phyloP scores from a whole-genome alignment of 1,139 yeast species.

The Groenewaldozyma sp. region DNA sequence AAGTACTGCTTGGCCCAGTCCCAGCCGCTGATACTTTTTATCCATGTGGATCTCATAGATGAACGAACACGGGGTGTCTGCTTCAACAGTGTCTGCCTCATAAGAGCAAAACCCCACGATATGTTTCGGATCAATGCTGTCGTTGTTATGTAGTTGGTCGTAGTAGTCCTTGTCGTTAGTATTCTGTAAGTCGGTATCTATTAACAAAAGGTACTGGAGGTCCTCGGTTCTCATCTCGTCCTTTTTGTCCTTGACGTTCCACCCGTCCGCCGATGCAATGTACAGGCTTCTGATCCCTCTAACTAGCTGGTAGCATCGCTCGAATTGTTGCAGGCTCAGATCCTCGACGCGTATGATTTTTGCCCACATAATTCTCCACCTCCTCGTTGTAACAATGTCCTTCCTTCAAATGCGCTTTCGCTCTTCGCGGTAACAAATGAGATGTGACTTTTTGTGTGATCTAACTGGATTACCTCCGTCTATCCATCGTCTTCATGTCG shows the following conservation, averaged over 20 bases:
- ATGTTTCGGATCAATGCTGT: constrained; percentile 5
- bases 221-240: constrained; percentile 41
- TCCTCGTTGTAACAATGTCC: no score
- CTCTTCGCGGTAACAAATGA: no score
- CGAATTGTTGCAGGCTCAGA: constrained; percentile 9
- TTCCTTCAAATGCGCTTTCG: no score
- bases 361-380: background rate
- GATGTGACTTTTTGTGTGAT: no score
- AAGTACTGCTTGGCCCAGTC: constrained; percentile 34
- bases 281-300: constrained; percentile 21
- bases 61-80: constrained; percentile 32
- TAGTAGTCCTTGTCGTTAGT: background rate
- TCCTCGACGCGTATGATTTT: constrained; percentile 9
- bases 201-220: constrained; percentile 33
- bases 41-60: constrained; percentile 47
- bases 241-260: constrained; percentile 37
- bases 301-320: constrained; percentile 22
- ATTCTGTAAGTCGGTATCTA: constrained; percentile 16
- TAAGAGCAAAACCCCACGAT: constrained; percentile 40
- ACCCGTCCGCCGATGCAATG: constrained; percentile 32
- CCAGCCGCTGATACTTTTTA: constrained; percentile 28
- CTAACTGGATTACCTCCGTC: no score
- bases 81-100: constrained; percentile 31
- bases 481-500: no score
- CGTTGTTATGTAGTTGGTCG: background rate